Evolutionary conservation across 1,139 yeast genomes (phyloP), one percentile per base, ranked within the genome.

Genomic region (Sugiyamaella novakii): DNA sequence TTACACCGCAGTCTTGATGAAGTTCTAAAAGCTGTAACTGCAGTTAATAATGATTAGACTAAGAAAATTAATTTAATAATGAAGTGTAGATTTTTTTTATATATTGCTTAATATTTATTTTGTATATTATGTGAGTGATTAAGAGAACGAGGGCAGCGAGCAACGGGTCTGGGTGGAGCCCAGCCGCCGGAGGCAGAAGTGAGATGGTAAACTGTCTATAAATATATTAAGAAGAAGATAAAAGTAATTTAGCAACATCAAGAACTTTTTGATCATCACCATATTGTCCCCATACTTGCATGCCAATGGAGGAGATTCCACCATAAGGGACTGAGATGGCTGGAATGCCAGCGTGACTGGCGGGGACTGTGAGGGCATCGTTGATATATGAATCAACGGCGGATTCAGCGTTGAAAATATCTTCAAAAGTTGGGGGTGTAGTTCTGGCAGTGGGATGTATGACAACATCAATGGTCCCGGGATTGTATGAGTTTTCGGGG

Each of bases 301-400:
- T 72, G 0, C 87, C 87, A 1, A 87, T 78, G 0, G 67, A 65
- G 2, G 64, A 60, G 5, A 58, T 55, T 10, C 62, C 58, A 12
- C 62, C 67, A 61, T 72, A 76, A 0, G 98, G 98, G 1, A 91
- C 70, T 0, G 85, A 78, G 8, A 91, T 75, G 0, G 95, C 79
- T 0, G 99, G 99, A 2, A 92, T 68, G 0, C 98, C 98, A 0
- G 96, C 95, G 54, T 94, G 70, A 1, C 95, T 89, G 37, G 94
- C 86, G 0, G 98, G 97, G 3, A 91, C 85, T 0, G 97, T 88
- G 53, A 89, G 74, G 1, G 87, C 80, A 64, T 94, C 98, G 64
- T 88, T 87, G 43, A 84, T 74, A 59, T 86, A 89, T 14, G 83
- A 76, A 45, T 79, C 80, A 5, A 86, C 74, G 4, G 87, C 74